These are phyloP conservation scores for Saturnispora gosingensis DNA, from an alignment of 805 yeast species.

Conservation along the genomic window DNA sequence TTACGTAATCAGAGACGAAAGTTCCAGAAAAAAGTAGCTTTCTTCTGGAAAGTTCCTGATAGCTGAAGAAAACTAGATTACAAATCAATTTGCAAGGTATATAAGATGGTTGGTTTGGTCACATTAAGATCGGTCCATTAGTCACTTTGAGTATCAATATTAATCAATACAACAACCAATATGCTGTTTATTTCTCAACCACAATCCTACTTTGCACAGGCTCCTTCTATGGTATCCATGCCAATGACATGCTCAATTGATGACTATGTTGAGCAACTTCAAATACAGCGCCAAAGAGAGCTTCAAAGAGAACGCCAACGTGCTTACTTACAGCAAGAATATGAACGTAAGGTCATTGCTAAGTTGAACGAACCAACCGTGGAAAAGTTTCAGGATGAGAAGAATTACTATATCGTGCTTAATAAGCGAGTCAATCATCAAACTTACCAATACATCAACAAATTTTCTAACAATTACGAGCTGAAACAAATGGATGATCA, in stretches of 20 bases:
- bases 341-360: constrained; percentile 5
- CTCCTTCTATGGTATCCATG: not conserved
- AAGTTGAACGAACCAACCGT: constrained; percentile 10
- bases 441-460: constrained; percentile 5
- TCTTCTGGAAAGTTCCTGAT: constrained; percentile 7
- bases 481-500: constrained; percentile 14
- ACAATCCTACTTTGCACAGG: constrained; percentile 3
- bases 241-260: not conserved
- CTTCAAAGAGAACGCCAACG: constrained; percentile 1
- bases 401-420: constrained; percentile 19
- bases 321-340: constrained; percentile 7
- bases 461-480: constrained; percentile 18
- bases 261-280: not conserved
- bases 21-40: not conserved
- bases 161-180: not conserved
- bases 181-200: constrained; percentile 19
- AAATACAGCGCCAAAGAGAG: not conserved
- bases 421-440: constrained; percentile 10
- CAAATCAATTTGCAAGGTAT: not conserved
- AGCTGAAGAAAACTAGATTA: not conserved
- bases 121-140: not conserved
- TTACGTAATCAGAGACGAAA: not conserved
- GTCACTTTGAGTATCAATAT: not conserved
- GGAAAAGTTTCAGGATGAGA: constrained; percentile 14
- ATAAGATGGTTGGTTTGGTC: not conserved